Base-by-base conservation (phyloP, 495 filamentous ascomycete species). In the Aspergillus ostianus region DNA sequence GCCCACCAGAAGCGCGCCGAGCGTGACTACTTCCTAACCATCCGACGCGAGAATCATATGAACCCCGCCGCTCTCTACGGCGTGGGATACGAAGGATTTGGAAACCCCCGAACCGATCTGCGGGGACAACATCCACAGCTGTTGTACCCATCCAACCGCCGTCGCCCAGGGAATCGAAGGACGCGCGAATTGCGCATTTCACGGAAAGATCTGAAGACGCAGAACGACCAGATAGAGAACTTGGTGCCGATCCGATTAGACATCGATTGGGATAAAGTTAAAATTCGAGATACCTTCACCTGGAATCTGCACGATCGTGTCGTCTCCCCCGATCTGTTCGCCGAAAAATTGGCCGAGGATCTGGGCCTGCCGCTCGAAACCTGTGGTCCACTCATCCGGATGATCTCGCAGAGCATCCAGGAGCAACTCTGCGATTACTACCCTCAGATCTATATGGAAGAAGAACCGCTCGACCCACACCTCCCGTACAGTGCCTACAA, bases 251-350 rank as follows among this genome's bases (percentile, higher is more conserved):
- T 98, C 44, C 83, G 94, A 45, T 77, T 98, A 48, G 94, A 98
- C 62, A 91, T 98, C 49, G 95, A 98, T 64, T 92, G 88, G 83
- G 93, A 97, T 59, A 95, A 95, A 75, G 85, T 97, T 64, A 93
- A 96, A 75, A 84, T 98, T 60, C 87, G 94, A 67, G 94, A 98
- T 73, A 98, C 94, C 9, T 97, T 98, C 66, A 98, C 94, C 19
- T 98, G 92, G 91, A 98, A 98, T 71, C 84, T 98, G 53, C 91
- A 97, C 69, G 94, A 98, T 67, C 85, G 91, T 52, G 84, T 92
- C 21, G 82, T 94, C 6, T 81, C 84, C 15, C 82, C 87, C 32
- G 90, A 94, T 18, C 58, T 91, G 21, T 97, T 98, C 72, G 91
- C 92, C 0, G 84, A 90, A 59, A 90, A 93, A 73, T 79, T 98